These are phyloP conservation scores for Melampsora americana DNA, from an alignment of 1,284 basidiomycete species.

Conservation along the genomic window DNA sequence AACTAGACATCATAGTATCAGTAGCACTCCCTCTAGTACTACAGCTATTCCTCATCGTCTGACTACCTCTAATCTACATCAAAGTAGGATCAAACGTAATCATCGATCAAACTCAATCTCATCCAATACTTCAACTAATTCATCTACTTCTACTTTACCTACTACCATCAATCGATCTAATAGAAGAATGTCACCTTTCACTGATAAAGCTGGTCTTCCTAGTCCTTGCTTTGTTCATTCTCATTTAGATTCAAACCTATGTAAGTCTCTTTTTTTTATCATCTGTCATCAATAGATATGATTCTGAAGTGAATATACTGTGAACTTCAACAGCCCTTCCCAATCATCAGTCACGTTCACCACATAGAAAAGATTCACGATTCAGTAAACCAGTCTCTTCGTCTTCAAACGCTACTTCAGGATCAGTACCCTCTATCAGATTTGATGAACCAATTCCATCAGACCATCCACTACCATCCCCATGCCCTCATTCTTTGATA, in stretches of 20 bases:
- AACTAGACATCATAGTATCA: too few relatives aligned
- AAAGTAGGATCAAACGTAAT: too few relatives aligned
- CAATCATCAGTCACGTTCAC: neutral
- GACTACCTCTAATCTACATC: too few relatives aligned
- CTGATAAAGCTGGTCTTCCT: neutral
- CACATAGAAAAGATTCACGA: neutral
- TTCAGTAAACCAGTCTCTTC: neutral
- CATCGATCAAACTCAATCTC: too few relatives aligned
- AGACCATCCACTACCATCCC: neutral
- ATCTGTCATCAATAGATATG: too few relatives aligned
- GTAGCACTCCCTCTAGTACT: too few relatives aligned
- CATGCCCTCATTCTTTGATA: neutral
- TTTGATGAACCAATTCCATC: neutral
- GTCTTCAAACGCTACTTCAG: neutral
- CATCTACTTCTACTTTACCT: too few relatives aligned
- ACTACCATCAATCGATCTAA: too few relatives aligned
- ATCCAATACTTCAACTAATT: too few relatives aligned
- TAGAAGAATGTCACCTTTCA: too few relatives aligned
- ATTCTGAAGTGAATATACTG: too few relatives aligned
- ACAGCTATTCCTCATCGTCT: too few relatives aligned
- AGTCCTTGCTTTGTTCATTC: conserved; percentile 18
- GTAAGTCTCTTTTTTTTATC: neutral
- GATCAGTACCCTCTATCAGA: neutral
- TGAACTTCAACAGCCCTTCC: neutral
- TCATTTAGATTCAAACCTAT: neutral